These are phyloP conservation scores for Phytophthora fragariae DNA, from an alignment of 352 stramenopile genomes.

Conservation along the genomic window DNA sequence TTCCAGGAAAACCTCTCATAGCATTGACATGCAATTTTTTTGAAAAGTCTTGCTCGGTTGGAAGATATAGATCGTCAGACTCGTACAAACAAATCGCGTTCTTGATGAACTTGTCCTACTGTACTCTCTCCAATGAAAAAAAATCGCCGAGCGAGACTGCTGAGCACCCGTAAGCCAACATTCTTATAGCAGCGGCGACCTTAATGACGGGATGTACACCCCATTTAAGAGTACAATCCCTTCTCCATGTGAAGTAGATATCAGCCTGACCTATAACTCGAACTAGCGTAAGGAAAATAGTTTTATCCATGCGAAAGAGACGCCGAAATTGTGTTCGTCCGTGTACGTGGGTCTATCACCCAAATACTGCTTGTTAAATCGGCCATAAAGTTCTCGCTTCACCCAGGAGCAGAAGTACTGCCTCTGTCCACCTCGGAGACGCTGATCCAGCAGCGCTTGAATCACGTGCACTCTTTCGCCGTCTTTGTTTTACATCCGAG, in stretches of 20 bases:
- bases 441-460: background rate
- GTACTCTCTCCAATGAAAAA: conserved; percentile 1
- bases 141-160: background rate
- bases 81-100: background rate
- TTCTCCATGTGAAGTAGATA: background rate
- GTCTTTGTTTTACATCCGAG: background rate
- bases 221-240: conserved; percentile 3
- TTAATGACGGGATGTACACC: conserved; percentile 11
- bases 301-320: background rate
- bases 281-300: background rate
- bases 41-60: background rate
- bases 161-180: background rate
- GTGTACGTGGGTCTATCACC: background rate
- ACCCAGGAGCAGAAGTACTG: conserved; percentile 18
- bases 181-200: conserved; percentile 1
- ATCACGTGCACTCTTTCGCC: conserved; percentile 8
- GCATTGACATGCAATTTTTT: conserved; percentile 5
- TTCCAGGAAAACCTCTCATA: no score
- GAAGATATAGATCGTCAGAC: background rate
- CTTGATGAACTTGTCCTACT: background rate
- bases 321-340: background rate
- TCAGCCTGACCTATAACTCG: background rate
- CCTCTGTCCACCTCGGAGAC: background rate
- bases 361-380: no score
- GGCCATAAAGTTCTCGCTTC: background rate